phyloP scores from a whole-genome alignment of 2,329 filamentous ascomycete species.

The Ophiocordyceps sinensis region DNA sequence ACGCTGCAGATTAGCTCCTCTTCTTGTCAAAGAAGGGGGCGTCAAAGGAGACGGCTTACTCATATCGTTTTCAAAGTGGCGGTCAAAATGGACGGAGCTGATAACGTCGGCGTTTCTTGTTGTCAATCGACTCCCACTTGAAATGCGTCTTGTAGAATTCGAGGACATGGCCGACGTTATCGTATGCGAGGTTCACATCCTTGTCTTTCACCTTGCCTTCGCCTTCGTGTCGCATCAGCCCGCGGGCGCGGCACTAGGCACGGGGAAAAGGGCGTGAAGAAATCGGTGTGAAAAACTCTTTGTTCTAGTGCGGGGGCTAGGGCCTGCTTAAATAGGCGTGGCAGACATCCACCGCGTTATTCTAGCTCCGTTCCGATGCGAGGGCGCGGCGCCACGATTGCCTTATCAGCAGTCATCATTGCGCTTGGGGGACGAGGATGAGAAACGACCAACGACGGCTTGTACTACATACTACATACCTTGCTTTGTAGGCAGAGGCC shows the following conservation, averaged over 20 bases:
- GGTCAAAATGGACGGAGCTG: conserved; percentile 37
- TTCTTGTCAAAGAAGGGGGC: no score
- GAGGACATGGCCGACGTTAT: conserved; percentile 33
- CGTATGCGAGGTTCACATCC: conserved; percentile 32
- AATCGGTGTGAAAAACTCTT: no score
- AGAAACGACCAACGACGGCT: no score
- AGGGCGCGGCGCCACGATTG: conserved; percentile 9
- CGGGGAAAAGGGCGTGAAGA: no score
- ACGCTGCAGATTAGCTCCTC: conserved; percentile 1
- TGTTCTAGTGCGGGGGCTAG: no score
- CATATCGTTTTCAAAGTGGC: conserved; percentile 35
- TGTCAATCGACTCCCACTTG: conserved; percentile 36
- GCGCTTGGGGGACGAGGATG: no score
- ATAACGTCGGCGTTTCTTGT: conserved; percentile 33
- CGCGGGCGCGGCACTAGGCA: no score
- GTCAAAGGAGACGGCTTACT: conserved; percentile 6
- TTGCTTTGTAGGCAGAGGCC: conserved; percentile 6
- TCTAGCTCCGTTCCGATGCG: no score
- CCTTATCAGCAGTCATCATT: not conserved
- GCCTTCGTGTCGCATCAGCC: no score
- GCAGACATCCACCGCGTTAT: no score
- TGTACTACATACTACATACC: conserved; percentile 13
- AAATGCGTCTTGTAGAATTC: conserved; percentile 35
- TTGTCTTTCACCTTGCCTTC: conserved; percentile 24
- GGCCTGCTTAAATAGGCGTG: no score